A percentile compares a stretch with the other conserved stretches of the same genome.
phyloP scores from a whole-genome alignment of 805 yeast genomes.

The Kluyveromyces aestuarii region DNA sequence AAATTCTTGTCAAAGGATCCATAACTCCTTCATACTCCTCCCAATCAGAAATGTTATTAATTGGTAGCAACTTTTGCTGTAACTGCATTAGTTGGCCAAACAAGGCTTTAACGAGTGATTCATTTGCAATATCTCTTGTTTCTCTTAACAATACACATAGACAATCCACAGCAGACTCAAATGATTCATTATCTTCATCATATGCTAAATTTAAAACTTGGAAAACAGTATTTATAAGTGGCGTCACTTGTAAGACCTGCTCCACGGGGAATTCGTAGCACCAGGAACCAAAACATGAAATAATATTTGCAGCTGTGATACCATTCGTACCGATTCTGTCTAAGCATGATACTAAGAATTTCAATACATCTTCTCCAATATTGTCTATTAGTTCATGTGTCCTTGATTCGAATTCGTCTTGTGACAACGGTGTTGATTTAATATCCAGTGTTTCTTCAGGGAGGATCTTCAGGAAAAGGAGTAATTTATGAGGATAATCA shows the following conservation, averaged over 20 bases:
- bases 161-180: conserved; percentile 82
- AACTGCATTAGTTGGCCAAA: conserved; percentile 60
- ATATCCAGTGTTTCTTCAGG: conserved; percentile 87
- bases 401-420: conserved; percentile 66
- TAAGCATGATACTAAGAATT: conserved; percentile 45
- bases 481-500: conserved; percentile 36
- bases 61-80: conserved; percentile 38
- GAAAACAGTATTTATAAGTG: conserved; percentile 63
- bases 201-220: conserved; percentile 42
- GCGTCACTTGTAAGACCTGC: conserved; percentile 50
- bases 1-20: conserved; percentile 63
- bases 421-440: conserved; percentile 68
- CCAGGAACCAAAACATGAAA: conserved; percentile 85
- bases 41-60: conserved; percentile 16
- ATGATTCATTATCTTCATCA: conserved; percentile 36
- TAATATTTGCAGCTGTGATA: conserved; percentile 31
- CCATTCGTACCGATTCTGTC: conserved; percentile 12
- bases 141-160: conserved; percentile 73
- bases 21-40: conserved; percentile 55
- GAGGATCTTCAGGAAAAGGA: conserved; percentile 75
- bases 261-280: conserved; percentile 74
- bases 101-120: conserved; percentile 53
- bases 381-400: conserved; percentile 52
- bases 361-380: conserved; percentile 61
- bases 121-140: conserved; percentile 65